Base-by-base conservation (phyloP, 73 alveolate genomes). In the Paramecium pentaurelia region DNA sequence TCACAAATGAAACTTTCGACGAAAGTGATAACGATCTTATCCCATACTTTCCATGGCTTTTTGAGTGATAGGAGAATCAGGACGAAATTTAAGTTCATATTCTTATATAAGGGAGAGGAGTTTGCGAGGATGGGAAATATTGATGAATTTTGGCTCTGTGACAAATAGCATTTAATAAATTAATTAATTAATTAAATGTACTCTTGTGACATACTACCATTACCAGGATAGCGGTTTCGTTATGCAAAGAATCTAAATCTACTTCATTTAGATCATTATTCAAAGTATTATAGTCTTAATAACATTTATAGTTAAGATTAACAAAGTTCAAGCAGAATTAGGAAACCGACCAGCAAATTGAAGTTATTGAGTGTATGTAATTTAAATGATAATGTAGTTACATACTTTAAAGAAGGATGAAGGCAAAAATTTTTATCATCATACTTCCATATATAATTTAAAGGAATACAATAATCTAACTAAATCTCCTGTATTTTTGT, bases 41-140 rank as follows among this genome's bases (percentile, higher is more conserved):
- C 84, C 84, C 32, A 64, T 3, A 28, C 84, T 64, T n/a, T 64
- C 84, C 45, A 64, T 64, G 84, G 84, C 42, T 64, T 64, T 64
- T 34, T 64, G 49, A 2, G 84, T 64, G 2, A 64, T 34, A 28
- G 84, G 84, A 64, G 84, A 64, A 11, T 64, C 84, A 64, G 84
- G 84, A 64, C 84, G 84, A 9, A 64, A 64, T 64, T 64, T 64
- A 4, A 64, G 47, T 64, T 64, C 84, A 27, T 32, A 64, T 28
- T 64, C 47, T 9, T 64, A 28, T 18, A 64, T 34, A 14, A 64
- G 51, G 7, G 51, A 28, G 28, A 64, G 54, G 12, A 64, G 51
- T 64, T 64, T 32, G 20, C 47, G 42, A 64, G 47, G 42, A 27
- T 34, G 42, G 25, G 84, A 32, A 14, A 64, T 28, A 64, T 34